A percentile compares a stretch with the other conserved stretches of the same genome.
phyloP scores from a whole-genome alignment of 306 rosid genomes.

The Acacia confusa region DNA sequence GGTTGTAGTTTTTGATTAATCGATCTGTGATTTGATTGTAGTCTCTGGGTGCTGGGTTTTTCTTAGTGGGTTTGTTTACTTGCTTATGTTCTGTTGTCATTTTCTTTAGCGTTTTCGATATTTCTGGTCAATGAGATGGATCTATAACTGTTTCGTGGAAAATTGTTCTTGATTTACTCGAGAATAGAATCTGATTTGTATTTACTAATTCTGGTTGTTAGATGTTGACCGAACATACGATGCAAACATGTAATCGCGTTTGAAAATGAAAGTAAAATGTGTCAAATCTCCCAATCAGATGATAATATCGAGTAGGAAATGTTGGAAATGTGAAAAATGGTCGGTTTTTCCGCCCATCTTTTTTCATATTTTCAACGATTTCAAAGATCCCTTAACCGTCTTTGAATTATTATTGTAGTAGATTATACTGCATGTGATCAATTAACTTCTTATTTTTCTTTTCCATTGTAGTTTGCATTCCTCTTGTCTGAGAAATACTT shows the following conservation, averaged over 20 bases:
- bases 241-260: constrained; percentile 15
- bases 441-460: constrained; percentile 7
- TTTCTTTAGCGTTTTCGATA: background rate
- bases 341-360: constrained; percentile 28
- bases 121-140: constrained; percentile 34
- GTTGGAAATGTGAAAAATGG: constrained; percentile 29
- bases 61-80: constrained; percentile 9
- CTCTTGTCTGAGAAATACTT: background rate
- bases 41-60: background rate
- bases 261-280: constrained; percentile 22
- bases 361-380: constrained; percentile 2
- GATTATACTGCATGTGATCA: constrained; percentile 5
- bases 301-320: constrained; percentile 31
- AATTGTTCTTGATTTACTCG: constrained; percentile 21
- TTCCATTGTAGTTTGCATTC: background rate
- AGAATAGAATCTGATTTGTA: background rate
- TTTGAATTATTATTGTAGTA: constrained; percentile 23
- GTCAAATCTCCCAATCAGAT: constrained; percentile 5
- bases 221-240: constrained; percentile 28
- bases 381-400: constrained; percentile 3
- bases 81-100: background rate
- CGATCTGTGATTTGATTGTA: constrained; percentile 7
- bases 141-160: constrained; percentile 34
- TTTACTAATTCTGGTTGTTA: constrained; percentile 16
- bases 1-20: background rate